A percentile compares a stretch with the other conserved stretches of the same genome.
phyloP scores from a whole-genome alignment of 805 yeast genomes.

The Cyberlindnera nakhonratchasimensis region DNA sequence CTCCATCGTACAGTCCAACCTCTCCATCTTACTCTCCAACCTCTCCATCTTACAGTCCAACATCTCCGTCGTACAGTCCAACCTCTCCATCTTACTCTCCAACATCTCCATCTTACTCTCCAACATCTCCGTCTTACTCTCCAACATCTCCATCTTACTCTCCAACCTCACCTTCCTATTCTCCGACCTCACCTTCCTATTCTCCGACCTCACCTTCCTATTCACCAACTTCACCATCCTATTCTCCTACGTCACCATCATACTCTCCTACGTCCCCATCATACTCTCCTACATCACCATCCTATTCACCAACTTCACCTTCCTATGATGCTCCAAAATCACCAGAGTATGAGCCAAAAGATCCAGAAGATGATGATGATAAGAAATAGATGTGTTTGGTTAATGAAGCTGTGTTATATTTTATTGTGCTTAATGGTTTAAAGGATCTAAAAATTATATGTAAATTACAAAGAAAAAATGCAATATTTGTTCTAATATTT shows the following conservation, averaged over 20 bases:
- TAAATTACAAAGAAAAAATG: constrained; percentile 7
- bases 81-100: constrained; percentile 73
- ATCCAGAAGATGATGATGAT: constrained; percentile 8
- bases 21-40: constrained; percentile 83
- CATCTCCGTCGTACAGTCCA: constrained; percentile 69
- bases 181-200: constrained; percentile 47
- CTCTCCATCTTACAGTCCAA: constrained; percentile 73
- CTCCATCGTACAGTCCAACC: constrained; percentile 68
- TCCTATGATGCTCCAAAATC: constrained; percentile 19
- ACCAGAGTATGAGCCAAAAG: constrained; percentile 16
- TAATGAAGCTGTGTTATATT: constrained; percentile 9
- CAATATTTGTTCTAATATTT: constrained; percentile 1
- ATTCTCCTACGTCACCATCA: constrained; percentile 43
- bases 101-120: constrained; percentile 64
- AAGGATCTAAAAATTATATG: constrained; percentile 6
- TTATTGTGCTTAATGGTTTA: constrained; percentile 5
- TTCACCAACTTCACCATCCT: constrained; percentile 55
- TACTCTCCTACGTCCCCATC: constrained; percentile 41
- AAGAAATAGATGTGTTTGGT: constrained; percentile 8
- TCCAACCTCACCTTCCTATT: constrained; percentile 54
- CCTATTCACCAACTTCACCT: constrained; percentile 20
- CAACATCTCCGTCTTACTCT: constrained; percentile 51
- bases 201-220: constrained; percentile 67
- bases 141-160: constrained; percentile 61
- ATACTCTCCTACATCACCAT: constrained; percentile 44